phyloP scores from a whole-genome alignment of 2,329 filamentous ascomycete species.

The Pestalotiopsis sp. region DNA sequence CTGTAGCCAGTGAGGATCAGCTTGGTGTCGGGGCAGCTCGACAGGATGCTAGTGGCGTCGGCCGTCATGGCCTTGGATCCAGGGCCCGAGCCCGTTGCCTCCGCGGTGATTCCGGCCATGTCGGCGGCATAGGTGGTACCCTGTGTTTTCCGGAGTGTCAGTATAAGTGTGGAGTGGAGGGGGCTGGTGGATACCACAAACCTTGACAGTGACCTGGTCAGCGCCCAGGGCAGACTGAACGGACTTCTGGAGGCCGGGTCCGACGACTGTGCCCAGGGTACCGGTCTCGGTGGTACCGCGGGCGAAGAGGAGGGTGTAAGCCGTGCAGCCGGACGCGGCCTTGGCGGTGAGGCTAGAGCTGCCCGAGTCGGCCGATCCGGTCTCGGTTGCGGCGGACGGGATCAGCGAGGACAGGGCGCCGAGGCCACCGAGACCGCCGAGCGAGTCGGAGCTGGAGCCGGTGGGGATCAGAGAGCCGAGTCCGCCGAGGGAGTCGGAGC shows the following conservation, averaged over 20 bases:
- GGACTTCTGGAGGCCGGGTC: conserved; percentile 11
- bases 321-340: conserved; percentile 14
- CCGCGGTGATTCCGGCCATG: conserved; percentile 11
- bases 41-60: neutral
- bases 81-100: conserved; percentile 7
- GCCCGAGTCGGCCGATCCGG: conserved; percentile 14
- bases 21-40: conserved; percentile 14
- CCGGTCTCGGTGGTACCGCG: conserved; percentile 17
- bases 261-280: conserved; percentile 14
- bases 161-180: neutral
- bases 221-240: conserved; percentile 7
- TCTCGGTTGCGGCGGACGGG: neutral
- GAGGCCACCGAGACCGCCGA: no score
- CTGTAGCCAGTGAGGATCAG: conserved; percentile 14
- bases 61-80: conserved; percentile 11
- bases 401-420: neutral
- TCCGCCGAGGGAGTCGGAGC: no score
- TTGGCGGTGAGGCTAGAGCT: conserved; percentile 8
- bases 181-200: neutral
- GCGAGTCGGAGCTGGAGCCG: no score
- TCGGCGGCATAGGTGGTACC: conserved; percentile 10
- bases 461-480: no score
- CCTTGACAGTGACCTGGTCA: conserved; percentile 14
- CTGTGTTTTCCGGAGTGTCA: neutral
- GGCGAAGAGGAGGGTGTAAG: conserved; percentile 15